Conservation (phyloP, 495 filamentous ascomycete species). For the Echria macrotheca region DNA sequence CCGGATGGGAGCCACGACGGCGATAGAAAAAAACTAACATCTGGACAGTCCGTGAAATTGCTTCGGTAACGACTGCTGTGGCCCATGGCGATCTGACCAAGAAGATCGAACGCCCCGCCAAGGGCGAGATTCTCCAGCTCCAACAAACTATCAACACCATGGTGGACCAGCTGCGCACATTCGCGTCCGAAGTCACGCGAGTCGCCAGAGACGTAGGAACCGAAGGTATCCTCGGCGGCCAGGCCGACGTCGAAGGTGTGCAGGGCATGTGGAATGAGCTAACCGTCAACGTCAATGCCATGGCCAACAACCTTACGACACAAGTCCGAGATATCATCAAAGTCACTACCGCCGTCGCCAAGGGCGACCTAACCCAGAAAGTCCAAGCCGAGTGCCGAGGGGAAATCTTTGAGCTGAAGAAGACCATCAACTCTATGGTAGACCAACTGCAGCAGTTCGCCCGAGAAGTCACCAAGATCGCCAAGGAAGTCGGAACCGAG, state of each 20-base stretch:
- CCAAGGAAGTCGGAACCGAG: conserved; percentile 94
- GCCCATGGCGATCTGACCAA: conserved; percentile 93
- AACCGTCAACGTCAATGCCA: conserved; percentile 96
- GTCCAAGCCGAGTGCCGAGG: conserved; percentile 95
- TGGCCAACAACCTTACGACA: conserved; percentile 95
- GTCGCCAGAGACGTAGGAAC: conserved; percentile 96
- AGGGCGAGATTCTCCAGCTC: conserved; percentile 91
- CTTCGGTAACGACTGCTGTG: conserved; percentile 91
- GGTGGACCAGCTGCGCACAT: conserved; percentile 96
- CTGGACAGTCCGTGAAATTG: conserved; percentile 80
- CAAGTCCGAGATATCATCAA: conserved; percentile 98
- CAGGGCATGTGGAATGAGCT: conserved; percentile 91
- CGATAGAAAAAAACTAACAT: not conserved
- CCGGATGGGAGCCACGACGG: too few species aligned
- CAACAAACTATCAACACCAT: conserved; percentile 99
- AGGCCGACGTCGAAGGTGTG: conserved; percentile 88
- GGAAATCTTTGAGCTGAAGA: conserved; percentile 91
- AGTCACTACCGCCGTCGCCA: conserved; percentile 96
- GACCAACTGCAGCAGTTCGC: conserved; percentile 96
- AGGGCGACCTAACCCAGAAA: conserved; percentile 94
- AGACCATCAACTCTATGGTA: conserved; percentile 98
- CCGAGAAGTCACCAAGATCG: conserved; percentile 96
- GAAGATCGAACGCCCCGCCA: conserved; percentile 91
- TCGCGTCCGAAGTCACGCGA: conserved; percentile 93
- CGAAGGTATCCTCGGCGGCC: conserved; percentile 92